Evolutionary conservation across 345 rosid genomes (phyloP).

Genomic region (Boechera divaricarpa): DNA sequence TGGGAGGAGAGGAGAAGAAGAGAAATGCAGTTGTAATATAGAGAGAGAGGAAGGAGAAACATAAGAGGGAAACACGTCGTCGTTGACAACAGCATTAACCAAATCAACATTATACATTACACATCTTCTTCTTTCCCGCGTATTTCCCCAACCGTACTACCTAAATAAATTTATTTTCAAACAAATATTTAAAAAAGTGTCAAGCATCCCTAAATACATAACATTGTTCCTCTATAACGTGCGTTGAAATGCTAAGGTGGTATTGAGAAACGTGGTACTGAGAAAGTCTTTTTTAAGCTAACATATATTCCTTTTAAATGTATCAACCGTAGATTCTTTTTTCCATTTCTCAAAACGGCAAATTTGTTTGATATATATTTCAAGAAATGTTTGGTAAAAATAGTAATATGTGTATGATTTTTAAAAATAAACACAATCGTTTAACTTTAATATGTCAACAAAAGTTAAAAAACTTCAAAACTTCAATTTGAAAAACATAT

Average conservation of each 20-base stretch:
- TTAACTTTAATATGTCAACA: not conserved
- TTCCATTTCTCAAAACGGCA: not conserved
- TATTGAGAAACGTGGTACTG: not conserved
- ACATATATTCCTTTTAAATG: no score
- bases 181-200: not conserved
- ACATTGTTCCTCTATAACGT: slow-evolving; percentile 2
- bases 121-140: slow-evolving; percentile 35
- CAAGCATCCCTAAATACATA: not conserved
- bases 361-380: not conserved
- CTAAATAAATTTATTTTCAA: not conserved
- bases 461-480: not conserved
- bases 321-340: not conserved
- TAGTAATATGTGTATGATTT: not conserved
- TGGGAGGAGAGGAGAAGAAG: slow-evolving; percentile 21
- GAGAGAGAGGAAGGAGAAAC: slow-evolving; percentile 13
- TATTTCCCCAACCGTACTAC: slow-evolving; percentile 18
- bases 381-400: not conserved
- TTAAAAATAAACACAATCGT: not conserved
- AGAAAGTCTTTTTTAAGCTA: not conserved
- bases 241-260: not conserved
- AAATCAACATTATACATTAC: slow-evolving; percentile 35
- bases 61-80: slow-evolving; percentile 47
- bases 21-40: slow-evolving; percentile 37
- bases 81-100: slow-evolving; percentile 46
- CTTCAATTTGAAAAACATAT: no score